These are phyloP conservation scores for Lentithecium fluviatile DNA, from an alignment of 495 filamentous ascomycete genomes.

Conservation along the genomic window DNA sequence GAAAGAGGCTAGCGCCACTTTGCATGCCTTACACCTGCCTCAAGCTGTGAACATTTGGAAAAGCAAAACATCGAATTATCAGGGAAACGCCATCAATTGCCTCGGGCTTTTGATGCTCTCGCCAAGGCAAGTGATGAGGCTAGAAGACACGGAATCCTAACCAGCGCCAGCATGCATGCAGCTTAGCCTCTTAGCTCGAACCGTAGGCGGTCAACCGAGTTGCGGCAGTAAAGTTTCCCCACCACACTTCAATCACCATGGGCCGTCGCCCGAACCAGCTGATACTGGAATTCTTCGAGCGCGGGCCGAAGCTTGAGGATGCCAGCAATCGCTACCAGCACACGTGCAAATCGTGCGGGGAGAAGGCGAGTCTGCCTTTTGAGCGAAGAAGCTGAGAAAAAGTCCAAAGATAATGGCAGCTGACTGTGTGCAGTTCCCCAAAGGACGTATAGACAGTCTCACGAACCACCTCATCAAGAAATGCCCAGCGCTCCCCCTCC, in stretches of 20 bases:
- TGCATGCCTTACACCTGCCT: too few species aligned
- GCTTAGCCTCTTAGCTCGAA: conserved; percentile 26
- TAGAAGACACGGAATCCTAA: too few species aligned
- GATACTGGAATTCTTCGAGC: conserved; percentile 79
- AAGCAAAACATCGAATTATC: too few species aligned
- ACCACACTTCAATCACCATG: conserved; percentile 49
- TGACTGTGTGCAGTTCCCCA: conserved; percentile 59
- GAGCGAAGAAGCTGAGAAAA: too few species aligned
- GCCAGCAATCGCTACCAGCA: conserved; percentile 84
- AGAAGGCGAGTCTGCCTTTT: conserved; percentile 47
- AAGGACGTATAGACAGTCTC: conserved; percentile 77
- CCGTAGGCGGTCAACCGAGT: conserved; percentile 26
- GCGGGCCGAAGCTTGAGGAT: conserved; percentile 77
- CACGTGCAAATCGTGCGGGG: conserved; percentile 81
- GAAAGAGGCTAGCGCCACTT: too few species aligned
- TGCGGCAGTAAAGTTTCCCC: background rate
- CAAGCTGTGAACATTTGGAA: too few species aligned
- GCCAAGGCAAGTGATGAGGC: too few species aligned
- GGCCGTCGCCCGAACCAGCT: conserved; percentile 78
- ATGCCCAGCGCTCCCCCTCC: conserved; percentile 69
- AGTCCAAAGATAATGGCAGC: background rate
- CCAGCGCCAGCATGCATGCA: too few species aligned
- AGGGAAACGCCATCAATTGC: too few species aligned
- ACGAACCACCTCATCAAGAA: conserved; percentile 76
- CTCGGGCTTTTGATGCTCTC: too few species aligned